Conservation (phyloP, 2,329 filamentous ascomycete genomes). For the Trichoderma cornu-damae region DNA sequence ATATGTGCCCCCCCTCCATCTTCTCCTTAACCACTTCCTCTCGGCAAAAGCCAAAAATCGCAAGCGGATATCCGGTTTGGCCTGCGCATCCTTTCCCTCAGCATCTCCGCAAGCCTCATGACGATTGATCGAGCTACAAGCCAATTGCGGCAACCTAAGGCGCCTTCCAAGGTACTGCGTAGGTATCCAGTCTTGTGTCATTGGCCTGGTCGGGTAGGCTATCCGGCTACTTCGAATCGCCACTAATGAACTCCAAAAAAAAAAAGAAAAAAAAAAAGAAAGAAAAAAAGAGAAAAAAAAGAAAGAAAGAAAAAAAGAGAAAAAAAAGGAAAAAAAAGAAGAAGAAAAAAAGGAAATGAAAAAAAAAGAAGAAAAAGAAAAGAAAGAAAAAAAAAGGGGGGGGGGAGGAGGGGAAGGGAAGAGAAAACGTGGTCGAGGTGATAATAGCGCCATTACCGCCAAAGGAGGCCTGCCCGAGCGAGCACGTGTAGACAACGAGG, state of each 20-base stretch:
- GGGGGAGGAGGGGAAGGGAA: neutral
- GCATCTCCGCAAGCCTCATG: slow-evolving; percentile 1
- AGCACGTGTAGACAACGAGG: too few relatives aligned
- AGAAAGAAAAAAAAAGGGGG: neutral
- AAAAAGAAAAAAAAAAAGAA: too few relatives aligned
- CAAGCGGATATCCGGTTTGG: neutral
- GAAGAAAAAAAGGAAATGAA: neutral
- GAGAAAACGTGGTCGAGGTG: neutral
- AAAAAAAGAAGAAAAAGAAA: neutral
- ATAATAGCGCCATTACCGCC: neutral
- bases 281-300: too few relatives aligned
- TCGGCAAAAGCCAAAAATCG: neutral
- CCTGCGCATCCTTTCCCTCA: neutral
- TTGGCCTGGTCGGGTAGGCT: slow-evolving; percentile 6
- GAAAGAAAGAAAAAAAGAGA: neutral
- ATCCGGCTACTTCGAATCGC: slow-evolving; percentile 8
- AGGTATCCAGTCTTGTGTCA: too few relatives aligned
- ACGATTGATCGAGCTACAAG: neutral
- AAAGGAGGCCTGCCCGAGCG: neutral
- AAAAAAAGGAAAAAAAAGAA: neutral
- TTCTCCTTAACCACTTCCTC: too few relatives aligned
- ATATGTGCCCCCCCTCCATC: too few relatives aligned
- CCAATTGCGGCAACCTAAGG: neutral
- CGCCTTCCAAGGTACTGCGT: too few relatives aligned
- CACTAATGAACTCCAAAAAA: slow-evolving; percentile 1